Base-by-base conservation (phyloP, 257 asterid genomes). In the Cinchona pubescens region DNA sequence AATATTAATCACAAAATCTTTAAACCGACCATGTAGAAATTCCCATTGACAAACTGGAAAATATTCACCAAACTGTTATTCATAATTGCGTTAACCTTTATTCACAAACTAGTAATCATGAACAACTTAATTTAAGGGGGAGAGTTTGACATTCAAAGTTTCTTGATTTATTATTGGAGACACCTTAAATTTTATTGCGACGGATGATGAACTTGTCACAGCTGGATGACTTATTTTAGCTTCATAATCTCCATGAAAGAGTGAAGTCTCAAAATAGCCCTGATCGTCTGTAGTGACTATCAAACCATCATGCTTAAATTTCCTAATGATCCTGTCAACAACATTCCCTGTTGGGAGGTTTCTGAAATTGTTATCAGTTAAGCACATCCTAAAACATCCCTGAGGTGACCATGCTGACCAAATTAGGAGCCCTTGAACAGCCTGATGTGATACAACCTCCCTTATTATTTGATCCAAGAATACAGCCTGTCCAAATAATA, bases 351-450 rank as follows among this genome's bases (percentile, higher is more conserved):
- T 58, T 3, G 64, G 67, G 0, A 78, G 58, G 76, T 82, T 82
- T 27, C 62, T 83, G 77, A 91, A 88, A 55, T 81, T 78, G 46
- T 71, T 48, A 76, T 91, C 92, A 0, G 96, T 86, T 23, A 91
- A 90, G 75, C 96, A 91, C 94, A 91, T 86, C n/a, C 81, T 78
- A 70, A 82, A 87, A 65, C 97, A 91, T 16, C 86, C 78, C 0
- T 78, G 64, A 1, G 85, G 83, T 0, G 79, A 78, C 66, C 84
- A 71, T 46, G 94, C 89, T 0, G 86, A 32, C 96, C 96, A 90
- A 45, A 90, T 45, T 5, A 90, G 42, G 2, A 90, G 78, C 37
- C 91, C 96, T 1, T 82, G 69, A 0, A 91, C 79, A 1, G 87
- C 88, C 1, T 89, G 85, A 66, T 91, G 91, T 8, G 90, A 82